A percentile compares a stretch with the other conserved stretches of the same genome.
These are phyloP conservation scores for Fusarium begoniae DNA, from an alignment of 2,329 filamentous ascomycete species.

Conservation along the genomic window DNA sequence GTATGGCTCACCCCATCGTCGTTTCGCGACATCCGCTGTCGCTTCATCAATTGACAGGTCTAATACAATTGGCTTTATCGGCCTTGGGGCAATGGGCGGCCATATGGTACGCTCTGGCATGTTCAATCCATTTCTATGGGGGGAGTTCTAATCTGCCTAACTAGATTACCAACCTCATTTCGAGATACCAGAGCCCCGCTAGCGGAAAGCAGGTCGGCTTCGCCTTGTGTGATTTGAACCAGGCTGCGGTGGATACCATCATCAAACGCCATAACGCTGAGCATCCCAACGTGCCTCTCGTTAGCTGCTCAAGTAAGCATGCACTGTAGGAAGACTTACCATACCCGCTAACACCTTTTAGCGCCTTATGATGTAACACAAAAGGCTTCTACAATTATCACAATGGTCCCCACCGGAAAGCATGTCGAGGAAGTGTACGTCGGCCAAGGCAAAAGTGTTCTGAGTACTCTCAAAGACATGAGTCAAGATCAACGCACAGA, in stretches of 20 bases:
- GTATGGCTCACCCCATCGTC: too few species aligned
- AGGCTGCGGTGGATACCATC: neutral
- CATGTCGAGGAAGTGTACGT: neutral
- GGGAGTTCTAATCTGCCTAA: too few species aligned
- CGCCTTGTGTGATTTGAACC: neutral
- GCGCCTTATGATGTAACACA: neutral
- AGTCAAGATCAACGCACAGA: neutral
- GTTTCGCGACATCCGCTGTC: neutral
- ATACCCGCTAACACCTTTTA: neutral
- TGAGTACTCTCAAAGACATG: neutral
- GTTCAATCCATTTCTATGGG: neutral
- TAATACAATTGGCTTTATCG: neutral
- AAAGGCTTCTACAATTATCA: neutral
- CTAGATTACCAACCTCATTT: neutral
- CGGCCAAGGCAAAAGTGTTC: neutral
- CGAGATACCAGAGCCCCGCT: neutral
- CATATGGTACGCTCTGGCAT: neutral
- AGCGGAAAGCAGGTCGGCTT: neutral
- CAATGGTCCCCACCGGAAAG: neutral
- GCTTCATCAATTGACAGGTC: neutral
- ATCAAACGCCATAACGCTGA: neutral
- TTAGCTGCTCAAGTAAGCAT: neutral
- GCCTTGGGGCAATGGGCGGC: neutral
- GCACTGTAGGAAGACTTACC: neutral
- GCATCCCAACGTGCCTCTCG: neutral